Evolutionary conservation across 164 flowering plant species (phyloP).

Genomic region (Amborella trichopoda): DNA sequence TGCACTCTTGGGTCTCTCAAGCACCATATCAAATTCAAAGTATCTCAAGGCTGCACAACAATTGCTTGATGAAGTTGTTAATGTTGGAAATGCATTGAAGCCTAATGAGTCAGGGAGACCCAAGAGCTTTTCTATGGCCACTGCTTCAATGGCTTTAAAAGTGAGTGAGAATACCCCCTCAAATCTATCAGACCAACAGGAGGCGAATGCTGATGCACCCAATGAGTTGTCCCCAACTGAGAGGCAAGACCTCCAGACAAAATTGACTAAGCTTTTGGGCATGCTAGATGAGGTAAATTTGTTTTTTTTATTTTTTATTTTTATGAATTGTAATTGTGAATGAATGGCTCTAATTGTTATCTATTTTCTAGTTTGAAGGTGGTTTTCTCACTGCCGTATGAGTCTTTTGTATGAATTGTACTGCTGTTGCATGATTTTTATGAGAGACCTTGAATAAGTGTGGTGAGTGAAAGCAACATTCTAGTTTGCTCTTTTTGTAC

Average conservation of each 20-base stretch:
- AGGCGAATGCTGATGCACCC: slow-evolving; percentile 19
- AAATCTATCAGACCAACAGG: slow-evolving; percentile 24
- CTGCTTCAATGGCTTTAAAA: slow-evolving; percentile 17
- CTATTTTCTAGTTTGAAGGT: too few species aligned
- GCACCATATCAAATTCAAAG: slow-evolving; percentile 35
- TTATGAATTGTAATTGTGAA: too few species aligned
- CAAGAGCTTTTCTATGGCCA: slow-evolving; percentile 11
- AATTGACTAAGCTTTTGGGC: slow-evolving; percentile 55
- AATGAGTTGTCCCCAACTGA: slow-evolving; percentile 50
- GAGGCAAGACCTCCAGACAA: slow-evolving; percentile 59
- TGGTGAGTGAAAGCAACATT: too few species aligned
- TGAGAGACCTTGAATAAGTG: too few species aligned
- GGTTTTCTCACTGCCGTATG: too few species aligned
- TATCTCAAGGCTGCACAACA: slow-evolving; percentile 67
- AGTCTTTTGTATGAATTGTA: too few species aligned
- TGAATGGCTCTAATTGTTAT: too few species aligned
- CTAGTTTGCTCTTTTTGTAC: too few species aligned
- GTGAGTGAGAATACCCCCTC: slow-evolving; percentile 17
- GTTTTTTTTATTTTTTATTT: neutral
- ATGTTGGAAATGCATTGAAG: slow-evolving; percentile 46
- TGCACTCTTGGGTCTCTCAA: slow-evolving; percentile 20
- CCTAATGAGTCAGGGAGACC: slow-evolving; percentile 24
- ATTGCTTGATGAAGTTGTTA: slow-evolving; percentile 79
- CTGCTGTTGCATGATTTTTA: too few species aligned
- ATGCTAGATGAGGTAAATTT: slow-evolving; percentile 76